phyloP scores from a whole-genome alignment of 2,329 filamentous ascomycete species.

The Scopulariopsis brevicaulis region DNA sequence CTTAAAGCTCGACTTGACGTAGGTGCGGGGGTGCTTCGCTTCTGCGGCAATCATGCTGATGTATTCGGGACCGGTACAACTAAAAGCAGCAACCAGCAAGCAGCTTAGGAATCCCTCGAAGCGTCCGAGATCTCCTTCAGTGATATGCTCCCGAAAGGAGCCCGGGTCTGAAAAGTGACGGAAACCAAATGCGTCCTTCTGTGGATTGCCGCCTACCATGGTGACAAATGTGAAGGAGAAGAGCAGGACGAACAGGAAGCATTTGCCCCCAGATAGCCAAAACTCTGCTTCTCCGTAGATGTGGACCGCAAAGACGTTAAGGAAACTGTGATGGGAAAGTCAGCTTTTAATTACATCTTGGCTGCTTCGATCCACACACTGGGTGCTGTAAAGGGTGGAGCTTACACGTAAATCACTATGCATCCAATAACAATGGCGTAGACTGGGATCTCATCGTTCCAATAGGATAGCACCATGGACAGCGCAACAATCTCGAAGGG shows the following conservation, averaged over 20 bases:
- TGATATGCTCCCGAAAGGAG: conserved; percentile 56
- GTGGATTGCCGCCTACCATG: conserved; percentile 74
- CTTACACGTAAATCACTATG: neutral
- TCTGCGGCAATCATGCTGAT: conserved; percentile 60
- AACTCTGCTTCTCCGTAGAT: conserved; percentile 75
- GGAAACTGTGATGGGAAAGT: conserved; percentile 40
- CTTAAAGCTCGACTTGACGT: conserved; percentile 65
- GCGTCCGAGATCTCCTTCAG: conserved; percentile 52
- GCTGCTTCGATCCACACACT: neutral
- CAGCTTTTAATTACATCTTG: neutral
- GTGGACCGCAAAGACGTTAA: conserved; percentile 64
- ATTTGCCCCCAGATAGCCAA: conserved; percentile 59
- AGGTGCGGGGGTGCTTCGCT: conserved; percentile 55
- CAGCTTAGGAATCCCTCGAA: conserved; percentile 70
- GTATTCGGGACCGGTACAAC: conserved; percentile 57
- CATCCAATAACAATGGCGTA: conserved; percentile 55
- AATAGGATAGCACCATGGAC: conserved; percentile 28
- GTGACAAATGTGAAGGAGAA: conserved; percentile 70
- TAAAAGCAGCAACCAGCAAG: conserved; percentile 59
- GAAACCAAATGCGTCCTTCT: conserved; percentile 62
- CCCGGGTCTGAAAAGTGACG: conserved; percentile 55
- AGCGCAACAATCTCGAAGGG: conserved; percentile 31
- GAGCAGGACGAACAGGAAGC: conserved; percentile 59
- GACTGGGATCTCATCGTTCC: conserved; percentile 45
- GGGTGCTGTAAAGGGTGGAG: neutral